Evolutionary conservation across 106 monocot genomes (phyloP).

Genomic region (Platanthera guangdongensis): DNA sequence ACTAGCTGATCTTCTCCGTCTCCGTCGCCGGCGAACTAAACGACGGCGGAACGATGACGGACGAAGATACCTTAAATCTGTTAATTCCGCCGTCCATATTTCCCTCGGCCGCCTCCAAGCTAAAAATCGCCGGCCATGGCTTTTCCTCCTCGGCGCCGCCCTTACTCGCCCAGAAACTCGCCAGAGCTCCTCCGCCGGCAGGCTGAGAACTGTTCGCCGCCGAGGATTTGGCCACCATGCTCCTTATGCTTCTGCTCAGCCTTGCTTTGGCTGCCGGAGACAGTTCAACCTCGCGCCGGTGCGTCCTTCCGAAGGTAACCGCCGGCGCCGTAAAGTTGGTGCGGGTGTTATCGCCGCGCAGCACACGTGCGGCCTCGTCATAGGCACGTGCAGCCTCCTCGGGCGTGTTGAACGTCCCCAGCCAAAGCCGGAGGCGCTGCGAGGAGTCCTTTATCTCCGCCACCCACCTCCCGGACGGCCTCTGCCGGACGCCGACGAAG

Average conservation of each 20-base stretch:
- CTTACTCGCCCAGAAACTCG: neutral
- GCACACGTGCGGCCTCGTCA: conserved; percentile 35
- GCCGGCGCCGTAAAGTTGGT: conserved; percentile 21
- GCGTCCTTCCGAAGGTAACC: neutral
- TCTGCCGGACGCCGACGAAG: conserved; percentile 39
- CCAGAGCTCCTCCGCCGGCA: neutral
- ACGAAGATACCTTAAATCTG: conserved; percentile 38
- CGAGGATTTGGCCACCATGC: neutral
- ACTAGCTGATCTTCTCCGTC: neutral
- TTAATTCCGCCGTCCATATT: neutral
- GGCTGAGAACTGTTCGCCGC: no score
- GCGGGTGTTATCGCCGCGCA: conserved; percentile 36
- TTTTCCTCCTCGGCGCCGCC: neutral
- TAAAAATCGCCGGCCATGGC: conserved; percentile 8
- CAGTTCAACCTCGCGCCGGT: neutral
- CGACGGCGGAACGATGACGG: conserved; percentile 30
- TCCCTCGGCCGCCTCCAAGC: neutral
- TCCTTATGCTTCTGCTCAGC: conserved; percentile 19
- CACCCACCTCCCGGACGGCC: conserved; percentile 50
- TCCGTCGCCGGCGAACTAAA: conserved; percentile 12
- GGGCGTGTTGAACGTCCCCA: conserved; percentile 41
- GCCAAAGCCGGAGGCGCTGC: conserved; percentile 45
- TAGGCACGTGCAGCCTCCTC: conserved; percentile 48
- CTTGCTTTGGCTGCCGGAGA: conserved; percentile 11
- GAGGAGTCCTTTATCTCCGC: conserved; percentile 57